These are phyloP conservation scores for Fusarium continuum DNA, from an alignment of 2,329 filamentous ascomycete species.

Conservation along the genomic window DNA sequence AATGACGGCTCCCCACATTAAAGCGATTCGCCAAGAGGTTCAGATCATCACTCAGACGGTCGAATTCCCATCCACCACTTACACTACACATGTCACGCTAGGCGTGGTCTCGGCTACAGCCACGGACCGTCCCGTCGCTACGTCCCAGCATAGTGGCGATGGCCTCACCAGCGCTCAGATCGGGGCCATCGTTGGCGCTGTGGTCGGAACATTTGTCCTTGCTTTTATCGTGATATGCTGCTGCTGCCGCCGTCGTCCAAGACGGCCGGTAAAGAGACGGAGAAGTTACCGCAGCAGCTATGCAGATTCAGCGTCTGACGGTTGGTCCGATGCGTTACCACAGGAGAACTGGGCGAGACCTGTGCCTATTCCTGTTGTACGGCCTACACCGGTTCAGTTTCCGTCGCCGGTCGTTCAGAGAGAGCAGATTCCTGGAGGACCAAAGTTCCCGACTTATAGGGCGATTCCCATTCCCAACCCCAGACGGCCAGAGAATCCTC, in stretches of 20 bases:
- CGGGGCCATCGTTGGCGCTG: conserved; percentile 53
- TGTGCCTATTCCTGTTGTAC: conserved; percentile 2
- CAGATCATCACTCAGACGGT: conserved; percentile 52
- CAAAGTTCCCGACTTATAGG: conserved; percentile 47
- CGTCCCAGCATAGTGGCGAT: conserved; percentile 23
- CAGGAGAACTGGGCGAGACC: conserved; percentile 18
- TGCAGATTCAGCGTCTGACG: conserved; percentile 23
- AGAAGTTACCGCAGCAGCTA: conserved; percentile 26
- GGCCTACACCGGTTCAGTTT: conserved; percentile 17
- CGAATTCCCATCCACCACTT: conserved; percentile 48
- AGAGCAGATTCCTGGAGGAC: conserved; percentile 47
- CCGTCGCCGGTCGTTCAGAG: conserved; percentile 32
- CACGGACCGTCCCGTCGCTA: conserved; percentile 20
- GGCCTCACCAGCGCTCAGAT: conserved; percentile 50
- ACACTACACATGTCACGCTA: conserved; percentile 49
- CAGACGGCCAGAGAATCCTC: conserved; percentile 22
- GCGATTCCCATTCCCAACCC: conserved; percentile 49
- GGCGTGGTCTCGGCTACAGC: conserved; percentile 25
- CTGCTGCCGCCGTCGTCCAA: conserved; percentile 42
- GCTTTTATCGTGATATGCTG: conserved; percentile 48
- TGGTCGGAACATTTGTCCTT: conserved; percentile 51
- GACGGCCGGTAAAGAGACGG: neutral
- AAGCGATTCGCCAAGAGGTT: conserved; percentile 39
- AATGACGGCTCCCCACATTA: conserved; percentile 25
- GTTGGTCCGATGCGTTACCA: conserved; percentile 11